Evolutionary conservation across 306 rosid species (phyloP), one percentile per base, ranked within the genome.

Genomic region (Medicago arabica): DNA sequence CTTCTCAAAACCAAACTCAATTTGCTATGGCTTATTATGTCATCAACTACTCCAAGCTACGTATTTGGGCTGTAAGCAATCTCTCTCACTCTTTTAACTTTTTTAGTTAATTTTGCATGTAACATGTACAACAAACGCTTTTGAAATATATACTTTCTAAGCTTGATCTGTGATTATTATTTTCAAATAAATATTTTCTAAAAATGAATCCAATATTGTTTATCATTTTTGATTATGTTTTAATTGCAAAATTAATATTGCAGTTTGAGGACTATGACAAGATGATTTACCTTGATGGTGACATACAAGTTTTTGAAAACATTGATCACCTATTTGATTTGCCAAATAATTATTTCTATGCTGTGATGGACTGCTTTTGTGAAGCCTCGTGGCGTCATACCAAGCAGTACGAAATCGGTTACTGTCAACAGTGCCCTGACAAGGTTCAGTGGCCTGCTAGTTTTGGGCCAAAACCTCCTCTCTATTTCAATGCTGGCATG

Each of bases 11-110:
- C 17, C 96, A 91, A 11, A 91, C 98, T 14, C 85, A 86, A 25
- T 94, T 87, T 2, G 97, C 96, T n/a, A 90, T 90, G 97, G 83
- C 97, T 0, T 91, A 90, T 71, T 94, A 94, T 55, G 98, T 91
- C 75, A 91, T 91, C 90, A 94, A 94, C 55, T 94, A 94, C 85
- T 88, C 97, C 80, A 94, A 94, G 72, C 90, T 94, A 1, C 92
- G 96, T 13, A 91, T 94, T 36, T 94, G 98, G 98, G 94, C 67
- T 1, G 67, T 15, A 46, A 14, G 38, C 4, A 8, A 55, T 43
- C 7, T 40, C 14, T 51, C 4, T 39, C 62, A 0, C 23, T 43
- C 4, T 54, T 1, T 54, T 9, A 8, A 18, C 7, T 54, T 53
- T 16, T 9, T 4, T n/a, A 17, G 14, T 1, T 54, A 54, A 9